A percentile compares a stretch with the other conserved stretches of the same genome.
Evolutionary conservation across 2,329 filamentous ascomycete species (phyloP).

Genomic region (Fusarium nanum): DNA sequence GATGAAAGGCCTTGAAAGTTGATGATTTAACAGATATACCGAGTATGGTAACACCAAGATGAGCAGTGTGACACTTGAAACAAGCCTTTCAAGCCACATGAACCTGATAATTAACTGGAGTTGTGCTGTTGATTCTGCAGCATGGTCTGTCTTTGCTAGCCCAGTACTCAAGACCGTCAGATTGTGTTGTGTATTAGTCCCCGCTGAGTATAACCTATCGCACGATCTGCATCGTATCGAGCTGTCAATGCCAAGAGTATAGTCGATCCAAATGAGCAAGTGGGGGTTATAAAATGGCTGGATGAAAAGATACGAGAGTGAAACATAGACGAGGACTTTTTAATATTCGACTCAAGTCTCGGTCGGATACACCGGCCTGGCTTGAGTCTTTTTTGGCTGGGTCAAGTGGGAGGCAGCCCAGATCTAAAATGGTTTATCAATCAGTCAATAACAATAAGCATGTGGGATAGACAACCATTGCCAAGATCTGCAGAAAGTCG

Average conservation of each 20-base stretch:
- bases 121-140: not conserved
- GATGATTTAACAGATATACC: not conserved
- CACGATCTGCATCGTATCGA: slow-evolving; percentile 4
- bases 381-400: slow-evolving; percentile 9
- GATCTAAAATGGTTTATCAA: not conserved
- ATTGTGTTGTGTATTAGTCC: not conserved
- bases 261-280: slow-evolving; percentile 21
- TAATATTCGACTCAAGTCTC: slow-evolving; percentile 1
- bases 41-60: not conserved
- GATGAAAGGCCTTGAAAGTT: not conserved
- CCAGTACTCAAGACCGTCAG: not conserved
- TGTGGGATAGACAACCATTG: not conserved
- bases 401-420: not conserved
- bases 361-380: slow-evolving; percentile 20
- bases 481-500: not conserved
- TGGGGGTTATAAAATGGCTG: slow-evolving; percentile 19
- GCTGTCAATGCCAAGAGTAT: slow-evolving; percentile 28
- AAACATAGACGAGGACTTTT: slow-evolving; percentile 13
- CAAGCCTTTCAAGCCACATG: slow-evolving; percentile 4
- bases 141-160: not conserved
- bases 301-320: slow-evolving; percentile 20
- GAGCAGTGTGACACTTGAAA: not conserved
- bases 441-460: not conserved
- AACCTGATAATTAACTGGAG: not conserved
- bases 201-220: not conserved